These are phyloP conservation scores for Sparassis latifolia DNA, from an alignment of 1,284 basidiomycete species.

Conservation along the genomic window DNA sequence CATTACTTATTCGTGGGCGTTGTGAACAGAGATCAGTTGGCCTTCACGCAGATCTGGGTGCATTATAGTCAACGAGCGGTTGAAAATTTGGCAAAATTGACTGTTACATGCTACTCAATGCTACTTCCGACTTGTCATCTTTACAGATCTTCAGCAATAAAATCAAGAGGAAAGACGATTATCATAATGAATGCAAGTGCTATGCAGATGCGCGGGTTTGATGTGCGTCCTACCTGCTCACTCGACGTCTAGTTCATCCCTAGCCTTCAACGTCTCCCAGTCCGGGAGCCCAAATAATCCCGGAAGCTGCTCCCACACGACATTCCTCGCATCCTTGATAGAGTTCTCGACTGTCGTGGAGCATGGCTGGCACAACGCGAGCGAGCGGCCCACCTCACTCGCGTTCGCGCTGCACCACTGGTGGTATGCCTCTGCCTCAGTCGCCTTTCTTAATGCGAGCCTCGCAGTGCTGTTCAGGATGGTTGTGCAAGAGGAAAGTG, in stretches of 20 bases:
- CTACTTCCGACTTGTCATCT: too few species aligned
- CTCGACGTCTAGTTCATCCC: not conserved
- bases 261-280: slow-evolving; percentile 5
- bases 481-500: not conserved
- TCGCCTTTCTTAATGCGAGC: not conserved
- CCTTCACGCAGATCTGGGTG: too few species aligned
- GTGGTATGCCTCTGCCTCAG: not conserved
- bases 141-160: too few species aligned
- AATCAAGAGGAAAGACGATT: too few species aligned
- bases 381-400: not conserved
- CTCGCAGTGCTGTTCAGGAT: not conserved
- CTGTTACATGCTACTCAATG: too few species aligned
- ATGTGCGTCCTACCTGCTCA: too few species aligned
- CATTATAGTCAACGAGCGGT: too few species aligned
- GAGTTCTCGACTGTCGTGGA: slow-evolving; percentile 1
- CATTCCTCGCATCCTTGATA: not conserved
- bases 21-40: too few species aligned
- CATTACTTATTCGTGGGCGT: too few species aligned
- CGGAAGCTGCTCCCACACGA: slow-evolving; percentile 5
- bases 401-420: slow-evolving; percentile 4
- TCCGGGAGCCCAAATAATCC: slow-evolving; percentile 3
- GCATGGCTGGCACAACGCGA: not conserved
- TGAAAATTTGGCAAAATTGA: too few species aligned
- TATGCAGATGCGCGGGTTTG: too few species aligned
- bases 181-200: too few species aligned